Conservation (phyloP, 495 filamentous ascomycete genomes). For the Daldinia grandis region DNA sequence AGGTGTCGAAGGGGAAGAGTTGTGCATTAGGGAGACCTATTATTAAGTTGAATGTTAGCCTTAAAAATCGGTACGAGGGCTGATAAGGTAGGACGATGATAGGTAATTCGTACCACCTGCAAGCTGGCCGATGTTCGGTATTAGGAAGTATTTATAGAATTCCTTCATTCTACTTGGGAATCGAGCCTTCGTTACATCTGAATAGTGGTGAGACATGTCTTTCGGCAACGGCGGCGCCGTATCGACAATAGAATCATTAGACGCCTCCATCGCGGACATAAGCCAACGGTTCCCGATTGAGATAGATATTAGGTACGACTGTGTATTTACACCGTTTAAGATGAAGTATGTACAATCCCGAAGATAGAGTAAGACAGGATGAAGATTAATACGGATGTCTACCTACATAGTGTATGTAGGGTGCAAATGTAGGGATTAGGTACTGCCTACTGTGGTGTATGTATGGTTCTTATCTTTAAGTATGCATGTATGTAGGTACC, state of each 20-base stretch:
- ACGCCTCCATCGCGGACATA: slow-evolving; percentile 28
- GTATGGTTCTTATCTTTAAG: not conserved
- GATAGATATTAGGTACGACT: not conserved
- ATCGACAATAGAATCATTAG: slow-evolving; percentile 19
- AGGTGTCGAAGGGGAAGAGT: slow-evolving; percentile 90
- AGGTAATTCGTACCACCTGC: slow-evolving; percentile 73
- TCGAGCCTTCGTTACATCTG: slow-evolving; percentile 70
- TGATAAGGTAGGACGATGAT: not conserved
- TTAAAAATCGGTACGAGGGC: not conserved
- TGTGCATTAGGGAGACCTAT: slow-evolving; percentile 78
- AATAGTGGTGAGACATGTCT: slow-evolving; percentile 83
- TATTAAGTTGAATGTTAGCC: not conserved
- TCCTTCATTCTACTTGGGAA: slow-evolving; percentile 71
- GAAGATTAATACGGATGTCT: not conserved
- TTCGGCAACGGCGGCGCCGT: slow-evolving; percentile 59
- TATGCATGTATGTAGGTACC: not conserved
- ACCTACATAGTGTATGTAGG: not conserved
- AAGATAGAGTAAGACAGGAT: not conserved
- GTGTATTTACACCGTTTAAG: not conserved
- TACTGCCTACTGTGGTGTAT: not conserved
- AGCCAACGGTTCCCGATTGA: not conserved
- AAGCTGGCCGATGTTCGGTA: slow-evolving; percentile 84
- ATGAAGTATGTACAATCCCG: not conserved
- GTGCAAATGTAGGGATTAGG: not conserved
- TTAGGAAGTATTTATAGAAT: slow-evolving; percentile 85